phyloP scores from a whole-genome alignment of 139 green algal species.

The Micractinium sp. region DNA sequence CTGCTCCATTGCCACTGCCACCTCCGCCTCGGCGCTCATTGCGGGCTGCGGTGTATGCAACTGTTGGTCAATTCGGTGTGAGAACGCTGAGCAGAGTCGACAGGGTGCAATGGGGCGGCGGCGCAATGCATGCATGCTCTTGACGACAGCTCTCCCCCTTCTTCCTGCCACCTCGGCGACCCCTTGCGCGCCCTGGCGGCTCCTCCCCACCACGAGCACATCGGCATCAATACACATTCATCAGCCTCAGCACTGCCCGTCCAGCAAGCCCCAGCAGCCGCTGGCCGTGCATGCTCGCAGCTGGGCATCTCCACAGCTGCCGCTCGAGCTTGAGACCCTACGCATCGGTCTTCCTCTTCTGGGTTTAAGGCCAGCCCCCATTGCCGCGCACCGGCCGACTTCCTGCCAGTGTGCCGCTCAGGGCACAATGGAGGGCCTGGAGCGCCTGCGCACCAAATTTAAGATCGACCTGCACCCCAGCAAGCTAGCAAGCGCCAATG shows the following conservation, averaged over 20 bases:
- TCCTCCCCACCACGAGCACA: background rate
- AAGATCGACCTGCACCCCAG: slow-evolving; percentile 63
- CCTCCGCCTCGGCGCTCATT: background rate
- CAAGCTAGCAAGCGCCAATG: slow-evolving; percentile 23
- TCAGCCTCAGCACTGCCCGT: no score
- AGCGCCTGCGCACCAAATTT: slow-evolving; percentile 22
- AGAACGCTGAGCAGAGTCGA: background rate
- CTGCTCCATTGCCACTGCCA: background rate
- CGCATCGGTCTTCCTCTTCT: no score
- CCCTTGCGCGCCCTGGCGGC: no score
- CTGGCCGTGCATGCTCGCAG: no score
- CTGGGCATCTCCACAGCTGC: no score
- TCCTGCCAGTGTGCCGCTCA: background rate
- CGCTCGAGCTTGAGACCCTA: no score
- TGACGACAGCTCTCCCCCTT: background rate
- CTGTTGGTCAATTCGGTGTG: background rate
- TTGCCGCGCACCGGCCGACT: background rate
- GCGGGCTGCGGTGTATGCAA: background rate
- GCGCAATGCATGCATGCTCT: slow-evolving; percentile 19
- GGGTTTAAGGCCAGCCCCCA: no score
- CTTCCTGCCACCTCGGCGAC: background rate
- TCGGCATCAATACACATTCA: background rate
- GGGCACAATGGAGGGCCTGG: slow-evolving; percentile 23
- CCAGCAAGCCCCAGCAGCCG: no score
- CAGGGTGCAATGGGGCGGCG: background rate